Percentiles rank a stretch among this genome's conserved stretches.
phyloP scores from a whole-genome alignment of 768 basidiomycete genomes.

The Boletus rufocinnamomeus region DNA sequence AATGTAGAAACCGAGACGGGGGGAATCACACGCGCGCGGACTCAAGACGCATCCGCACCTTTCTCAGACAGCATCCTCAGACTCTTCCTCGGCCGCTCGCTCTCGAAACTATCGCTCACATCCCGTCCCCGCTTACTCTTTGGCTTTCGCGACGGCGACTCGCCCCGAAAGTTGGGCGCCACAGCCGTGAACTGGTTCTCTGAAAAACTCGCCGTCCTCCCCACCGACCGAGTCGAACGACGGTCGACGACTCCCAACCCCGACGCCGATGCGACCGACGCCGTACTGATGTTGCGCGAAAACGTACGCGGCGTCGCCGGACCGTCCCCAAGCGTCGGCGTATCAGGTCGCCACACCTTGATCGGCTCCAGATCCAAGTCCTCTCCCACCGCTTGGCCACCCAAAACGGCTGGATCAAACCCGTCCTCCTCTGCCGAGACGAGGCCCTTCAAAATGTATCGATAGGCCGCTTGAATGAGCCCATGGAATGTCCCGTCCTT shows the following conservation, averaged over 20 bases:
- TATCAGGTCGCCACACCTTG: slow-evolving; percentile 3
- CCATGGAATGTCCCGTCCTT: slow-evolving; percentile 58
- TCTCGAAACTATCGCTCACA: slow-evolving; percentile 14
- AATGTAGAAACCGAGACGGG: not conserved
- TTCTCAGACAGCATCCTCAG: slow-evolving; percentile 8
- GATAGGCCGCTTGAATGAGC: slow-evolving; percentile 70
- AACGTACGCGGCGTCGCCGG: slow-evolving; percentile 36
- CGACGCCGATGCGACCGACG: slow-evolving; percentile 2
- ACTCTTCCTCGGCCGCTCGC: slow-evolving; percentile 26
- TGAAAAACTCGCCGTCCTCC: slow-evolving; percentile 32
- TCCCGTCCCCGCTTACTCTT: slow-evolving; percentile 30
- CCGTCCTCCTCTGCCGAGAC: slow-evolving; percentile 16
- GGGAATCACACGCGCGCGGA: not conserved
- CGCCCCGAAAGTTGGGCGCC: slow-evolving; percentile 35
- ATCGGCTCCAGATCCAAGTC: slow-evolving; percentile 33
- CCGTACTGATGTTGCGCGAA: slow-evolving; percentile 20
- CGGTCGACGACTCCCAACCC: not conserved
- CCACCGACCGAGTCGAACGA: slow-evolving; percentile 23
- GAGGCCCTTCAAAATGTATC: slow-evolving; percentile 39
- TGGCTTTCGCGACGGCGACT: slow-evolving; percentile 34
- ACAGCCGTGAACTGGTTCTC: slow-evolving; percentile 54
- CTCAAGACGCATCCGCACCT: not conserved
- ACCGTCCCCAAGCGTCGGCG: not conserved
- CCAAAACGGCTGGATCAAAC: slow-evolving; percentile 14
- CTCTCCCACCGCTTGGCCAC: not conserved